Evolutionary conservation across 306 rosid species (phyloP), one percentile per base, ranked within the genome.

Genomic region (Pterocarpus santalinus): DNA sequence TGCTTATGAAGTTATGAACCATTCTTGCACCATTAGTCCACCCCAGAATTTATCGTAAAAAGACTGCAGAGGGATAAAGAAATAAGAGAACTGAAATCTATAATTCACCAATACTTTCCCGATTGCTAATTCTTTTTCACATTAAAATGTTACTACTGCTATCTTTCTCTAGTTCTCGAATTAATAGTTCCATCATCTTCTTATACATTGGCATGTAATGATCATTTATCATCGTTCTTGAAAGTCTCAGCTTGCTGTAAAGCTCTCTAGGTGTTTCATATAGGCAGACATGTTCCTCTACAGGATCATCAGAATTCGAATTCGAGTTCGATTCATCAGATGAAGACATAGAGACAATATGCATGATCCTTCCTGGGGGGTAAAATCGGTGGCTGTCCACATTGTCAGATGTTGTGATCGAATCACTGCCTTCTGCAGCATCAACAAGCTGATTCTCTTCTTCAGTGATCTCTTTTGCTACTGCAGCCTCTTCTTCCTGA

Each of bases 131-230:
- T 52, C 38, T 62, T 62, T 68, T 71, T 76, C 83, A 87, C 79
- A 86, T 15, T 38, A 79, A 51, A 86, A 68, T 68, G 41, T 22
- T 65, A 60, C 80, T 81, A 46, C 78, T 78, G 70, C 63, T 82
- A 28, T 87, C 91, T 57, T 70, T 91, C 86, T 91, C 93, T 79
- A 95, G 90, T 86, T 88, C 92, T 81, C 81, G 84, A 81, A 93
- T 93, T 76, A 95, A 76, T 75, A 84, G 81, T 86, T 95, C 99
- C 88, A 95, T 90, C 99, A 90, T 95, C 89, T 90, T 95, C 91
- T 90, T 95, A 83, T 95, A 93, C 98, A 93, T 91, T 11, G 99
- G 99, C 99, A 95, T 95, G 84, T 89, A 95, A 83, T 95, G 99
- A 76, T 95, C 99, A 52, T 95, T 93, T 62, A 95, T 89, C 99